phyloP scores from a whole-genome alignment of 805 yeast genomes.

The Starmerella kuoi region DNA sequence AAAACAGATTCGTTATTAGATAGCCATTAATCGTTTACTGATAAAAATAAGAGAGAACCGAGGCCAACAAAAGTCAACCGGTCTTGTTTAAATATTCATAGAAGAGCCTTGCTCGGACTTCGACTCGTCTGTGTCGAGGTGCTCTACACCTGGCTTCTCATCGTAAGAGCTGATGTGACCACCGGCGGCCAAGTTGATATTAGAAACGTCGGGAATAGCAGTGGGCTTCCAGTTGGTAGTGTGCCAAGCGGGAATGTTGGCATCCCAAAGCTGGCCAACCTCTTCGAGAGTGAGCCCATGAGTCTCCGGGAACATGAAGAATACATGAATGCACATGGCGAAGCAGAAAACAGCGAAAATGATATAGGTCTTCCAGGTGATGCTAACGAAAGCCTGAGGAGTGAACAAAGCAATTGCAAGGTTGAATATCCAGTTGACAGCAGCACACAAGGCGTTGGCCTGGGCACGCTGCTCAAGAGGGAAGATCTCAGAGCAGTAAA shows the following conservation, averaged over 20 bases:
- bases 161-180: no score
- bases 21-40: no score
- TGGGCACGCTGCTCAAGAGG: conserved; percentile 65
- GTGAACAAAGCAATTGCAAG: conserved; percentile 60
- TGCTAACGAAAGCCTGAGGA: conserved; percentile 60
- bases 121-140: no score
- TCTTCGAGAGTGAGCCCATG: conserved; percentile 57
- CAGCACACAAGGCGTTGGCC: conserved; percentile 59
- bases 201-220: no score
- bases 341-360: conserved; percentile 64
- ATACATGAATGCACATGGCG: conserved; percentile 45
- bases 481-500: conserved; percentile 46
- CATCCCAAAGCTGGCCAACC: conserved; percentile 46
- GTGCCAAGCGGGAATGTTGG: conserved; percentile 21
- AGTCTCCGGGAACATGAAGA: conserved; percentile 49
- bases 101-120: no score
- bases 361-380: conserved; percentile 54
- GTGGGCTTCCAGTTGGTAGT: no score
- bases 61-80: no score
- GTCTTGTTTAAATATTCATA: no score
- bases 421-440: conserved; percentile 72
- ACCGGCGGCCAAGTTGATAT: no score
- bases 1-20: no score
- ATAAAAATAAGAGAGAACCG: no score
- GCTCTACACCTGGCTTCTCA: no score